A percentile compares a stretch with the other conserved stretches of the same genome.
These are phyloP conservation scores for Plectosphaerella plurivora DNA, from an alignment of 2,329 filamentous ascomycete genomes.

Conservation along the genomic window DNA sequence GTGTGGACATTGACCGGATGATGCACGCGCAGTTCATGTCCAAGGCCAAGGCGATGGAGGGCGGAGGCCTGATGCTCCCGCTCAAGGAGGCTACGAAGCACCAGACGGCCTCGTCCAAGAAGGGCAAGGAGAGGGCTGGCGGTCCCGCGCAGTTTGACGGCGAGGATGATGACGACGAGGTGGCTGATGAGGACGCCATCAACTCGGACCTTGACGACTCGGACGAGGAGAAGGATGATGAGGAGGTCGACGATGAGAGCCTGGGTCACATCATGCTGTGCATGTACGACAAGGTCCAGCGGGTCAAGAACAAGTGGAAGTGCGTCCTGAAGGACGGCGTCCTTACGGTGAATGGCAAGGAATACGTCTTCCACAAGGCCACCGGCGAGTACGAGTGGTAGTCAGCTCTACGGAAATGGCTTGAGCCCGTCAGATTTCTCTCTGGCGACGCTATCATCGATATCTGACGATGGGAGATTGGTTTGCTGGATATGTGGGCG, in stretches of 20 bases:
- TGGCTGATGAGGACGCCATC: constrained; percentile 87
- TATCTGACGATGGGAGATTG: too few relatives aligned
- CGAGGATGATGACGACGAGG: constrained; percentile 54
- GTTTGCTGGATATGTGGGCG: too few relatives aligned
- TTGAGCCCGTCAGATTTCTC: too few relatives aligned
- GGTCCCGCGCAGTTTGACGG: constrained; percentile 57
- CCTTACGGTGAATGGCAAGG: constrained; percentile 86
- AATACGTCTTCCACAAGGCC: constrained; percentile 97
- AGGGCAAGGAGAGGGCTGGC: constrained; percentile 13
- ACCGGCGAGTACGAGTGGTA: constrained; percentile 98
- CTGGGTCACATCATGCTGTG: constrained; percentile 92
- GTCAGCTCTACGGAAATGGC: constrained; percentile 6
- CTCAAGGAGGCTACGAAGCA: constrained; percentile 50
- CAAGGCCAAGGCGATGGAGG: constrained; percentile 66
- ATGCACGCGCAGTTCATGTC: constrained; percentile 65
- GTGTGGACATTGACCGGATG: constrained; percentile 62
- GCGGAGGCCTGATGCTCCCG: constrained; percentile 71
- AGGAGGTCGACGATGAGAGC: constrained; percentile 82
- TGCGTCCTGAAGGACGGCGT: constrained; percentile 97
- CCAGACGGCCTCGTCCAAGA: constrained; percentile 16
- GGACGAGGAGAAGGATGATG: constrained; percentile 78
- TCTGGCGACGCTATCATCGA: too few relatives aligned
- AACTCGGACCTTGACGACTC: constrained; percentile 97
- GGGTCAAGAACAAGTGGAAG: constrained; percentile 99
- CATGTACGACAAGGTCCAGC: constrained; percentile 98